Conservation (phyloP, 306 rosid genomes). For the Adenanthera pavonina region DNA sequence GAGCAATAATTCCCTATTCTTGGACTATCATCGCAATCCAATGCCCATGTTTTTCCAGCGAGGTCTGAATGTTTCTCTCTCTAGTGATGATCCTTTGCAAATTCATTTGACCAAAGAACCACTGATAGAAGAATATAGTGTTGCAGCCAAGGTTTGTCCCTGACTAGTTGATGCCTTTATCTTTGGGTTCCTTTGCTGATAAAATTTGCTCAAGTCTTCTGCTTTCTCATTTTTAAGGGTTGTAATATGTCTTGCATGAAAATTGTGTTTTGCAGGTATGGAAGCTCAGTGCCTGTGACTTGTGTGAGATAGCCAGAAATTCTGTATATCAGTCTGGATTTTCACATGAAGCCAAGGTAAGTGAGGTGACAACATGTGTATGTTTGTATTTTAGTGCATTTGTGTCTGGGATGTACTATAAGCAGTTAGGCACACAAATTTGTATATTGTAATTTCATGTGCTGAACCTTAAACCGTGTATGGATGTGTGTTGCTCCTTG, state of each 20-base stretch:
- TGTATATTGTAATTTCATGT: not conserved
- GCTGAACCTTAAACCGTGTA: not conserved
- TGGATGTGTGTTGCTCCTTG: not conserved
- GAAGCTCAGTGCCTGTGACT: conserved; percentile 87
- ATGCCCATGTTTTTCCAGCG: conserved; percentile 84
- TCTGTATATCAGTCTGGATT: conserved; percentile 95
- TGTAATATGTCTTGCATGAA: conserved; percentile 23
- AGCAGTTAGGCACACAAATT: not conserved
- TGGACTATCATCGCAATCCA: conserved; percentile 87
- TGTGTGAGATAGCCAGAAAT: conserved; percentile 87
- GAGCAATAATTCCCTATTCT: conserved; percentile 87
- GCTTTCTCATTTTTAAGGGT: conserved; percentile 26
- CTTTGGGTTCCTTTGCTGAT: conserved; percentile 1
- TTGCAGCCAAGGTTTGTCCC: conserved; percentile 54
- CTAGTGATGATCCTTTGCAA: conserved; percentile 65
- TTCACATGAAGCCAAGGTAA: conserved; percentile 79
- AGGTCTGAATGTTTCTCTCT: conserved; percentile 85
- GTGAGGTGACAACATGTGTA: not conserved
- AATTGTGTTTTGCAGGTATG: conserved; percentile 60
- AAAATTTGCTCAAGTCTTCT: conserved; percentile 22
- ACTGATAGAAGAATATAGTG: conserved; percentile 58
- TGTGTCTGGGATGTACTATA: not conserved
- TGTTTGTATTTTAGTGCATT: not conserved
- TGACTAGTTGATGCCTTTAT: not conserved
- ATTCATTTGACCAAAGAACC: conserved; percentile 61